A percentile compares a stretch with the other conserved stretches of the same genome.
Evolutionary conservation across 169 alveolate genomes (phyloP).

Genomic region (Plasmodium relictum): DNA sequence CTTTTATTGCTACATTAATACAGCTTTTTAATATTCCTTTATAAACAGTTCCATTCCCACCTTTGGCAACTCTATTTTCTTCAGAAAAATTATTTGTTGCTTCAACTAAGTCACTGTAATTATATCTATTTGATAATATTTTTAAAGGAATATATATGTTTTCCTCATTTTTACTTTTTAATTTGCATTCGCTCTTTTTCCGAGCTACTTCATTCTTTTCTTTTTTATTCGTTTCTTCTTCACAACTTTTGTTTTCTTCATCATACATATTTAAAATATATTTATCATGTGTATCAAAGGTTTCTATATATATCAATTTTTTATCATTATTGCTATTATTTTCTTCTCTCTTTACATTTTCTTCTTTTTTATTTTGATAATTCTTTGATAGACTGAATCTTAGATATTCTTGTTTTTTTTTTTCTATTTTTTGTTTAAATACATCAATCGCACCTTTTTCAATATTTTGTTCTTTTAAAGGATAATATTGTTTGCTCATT

Average conservation of each 20-base stretch:
- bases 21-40: conserved; percentile 68
- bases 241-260: conserved; percentile 29
- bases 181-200: conserved; percentile 8
- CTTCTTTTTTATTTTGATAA: conserved; percentile 28
- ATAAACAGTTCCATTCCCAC: conserved; percentile 71
- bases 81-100: conserved; percentile 73
- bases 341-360: conserved; percentile 7
- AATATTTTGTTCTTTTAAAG: conserved; percentile 28
- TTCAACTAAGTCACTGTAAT: conserved; percentile 40
- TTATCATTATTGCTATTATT: background rate
- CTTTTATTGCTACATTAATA: conserved; percentile 65
- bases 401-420: conserved; percentile 51
- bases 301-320: conserved; percentile 43
- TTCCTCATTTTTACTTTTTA: conserved; percentile 20
- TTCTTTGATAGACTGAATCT: conserved; percentile 33
- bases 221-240: conserved; percentile 12
- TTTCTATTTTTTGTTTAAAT: conserved; percentile 61
- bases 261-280: conserved; percentile 60
- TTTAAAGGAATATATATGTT: conserved; percentile 48
- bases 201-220: background rate
- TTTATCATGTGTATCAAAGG: conserved; percentile 57
- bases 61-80: conserved; percentile 62
- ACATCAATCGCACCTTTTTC: conserved; percentile 47
- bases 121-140: conserved; percentile 51
- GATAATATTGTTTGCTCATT: conserved; percentile 40